Evolutionary conservation across 257 asterid species (phyloP), one percentile per base, ranked within the genome.

Genomic region (Ilex asprella): DNA sequence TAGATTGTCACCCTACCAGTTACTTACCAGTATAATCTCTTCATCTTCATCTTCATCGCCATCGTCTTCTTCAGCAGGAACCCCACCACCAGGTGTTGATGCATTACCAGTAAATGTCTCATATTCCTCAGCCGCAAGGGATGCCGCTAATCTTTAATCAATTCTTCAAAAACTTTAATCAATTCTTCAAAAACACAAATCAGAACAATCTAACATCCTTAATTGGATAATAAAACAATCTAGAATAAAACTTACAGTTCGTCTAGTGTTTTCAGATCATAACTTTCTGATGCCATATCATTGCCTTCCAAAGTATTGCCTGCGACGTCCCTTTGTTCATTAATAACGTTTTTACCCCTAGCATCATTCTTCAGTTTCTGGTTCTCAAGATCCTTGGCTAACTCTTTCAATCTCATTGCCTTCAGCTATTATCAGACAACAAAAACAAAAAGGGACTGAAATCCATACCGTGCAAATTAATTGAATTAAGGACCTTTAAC

Each of bases 91-190:
- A 64, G 95, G 89, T 59, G 95, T 79, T 27, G 95, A 82, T 68
- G 85, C 91, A 56, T 80, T 84, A 63, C 58, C 73, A 66, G 61
- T 16, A 55, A 80, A 76, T 62, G 76, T 79, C 74, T 76, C 88
- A 64, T 72, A 80, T 78, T 83, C 97, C 79, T 93, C 97, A 0
- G 88, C 91, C 65, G 89, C 88, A 75, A 93, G 82, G 72, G 99
- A 93, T 55, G 96, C 99, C 66, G 96, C 99, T 91, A 87, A 75
- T 92, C 99, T 93, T 35, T 81, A 68, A 86, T 78, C 74, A 86
- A 68, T 79, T 81, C 75, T 78, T 55, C 62, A 61, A 61, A 53
- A 46, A 31, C 27, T 93, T 35, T 81, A 68, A 86, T 78, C 74
- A 86, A 68, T 79, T 81, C 75, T 78, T 55, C 62, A 61, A 61